A percentile compares a stretch with the other conserved stretches of the same genome.
Evolutionary conservation across 805 yeast species (phyloP).

Genomic region (Candida chilensis): DNA sequence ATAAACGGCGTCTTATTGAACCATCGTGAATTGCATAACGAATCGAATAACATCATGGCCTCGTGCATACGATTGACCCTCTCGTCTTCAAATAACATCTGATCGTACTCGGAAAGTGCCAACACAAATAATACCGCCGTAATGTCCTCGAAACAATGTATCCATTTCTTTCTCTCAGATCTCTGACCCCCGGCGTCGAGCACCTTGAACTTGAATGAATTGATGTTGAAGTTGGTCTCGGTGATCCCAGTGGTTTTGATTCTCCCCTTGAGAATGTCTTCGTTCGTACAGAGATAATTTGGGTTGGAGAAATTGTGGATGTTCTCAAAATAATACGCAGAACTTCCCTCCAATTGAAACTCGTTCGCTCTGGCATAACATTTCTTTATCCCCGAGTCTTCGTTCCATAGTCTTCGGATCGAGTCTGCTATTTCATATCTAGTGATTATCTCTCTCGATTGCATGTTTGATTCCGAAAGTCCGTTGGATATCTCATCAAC

Average conservation of each 20-base stretch:
- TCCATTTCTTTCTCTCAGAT: slow-evolving; percentile 94
- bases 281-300: slow-evolving; percentile 62
- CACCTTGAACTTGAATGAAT: slow-evolving; percentile 58
- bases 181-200: slow-evolving; percentile 96
- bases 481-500: slow-evolving; percentile 8
- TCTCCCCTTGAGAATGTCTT: slow-evolving; percentile 82
- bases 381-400: slow-evolving; percentile 56
- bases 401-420: slow-evolving; percentile 57
- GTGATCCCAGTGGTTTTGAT: slow-evolving; percentile 95
- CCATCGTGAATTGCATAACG: slow-evolving; percentile 90
- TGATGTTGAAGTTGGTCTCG: slow-evolving; percentile 69
- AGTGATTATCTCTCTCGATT: slow-evolving; percentile 6
- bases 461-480: slow-evolving; percentile 1
- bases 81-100: slow-evolving; percentile 68
- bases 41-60: slow-evolving; percentile 76
- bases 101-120: slow-evolving; percentile 87
- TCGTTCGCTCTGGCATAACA: slow-evolving; percentile 57
- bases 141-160: slow-evolving; percentile 91
- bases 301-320: slow-evolving; percentile 57
- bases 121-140: slow-evolving; percentile 87
- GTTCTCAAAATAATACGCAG: slow-evolving; percentile 72
- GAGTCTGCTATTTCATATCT: slow-evolving; percentile 64
- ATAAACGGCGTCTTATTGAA: slow-evolving; percentile 81
- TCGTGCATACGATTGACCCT: slow-evolving; percentile 74
- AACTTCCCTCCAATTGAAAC: slow-evolving; percentile 81